Percentiles rank a stretch among this genome's conserved stretches.
phyloP scores from a whole-genome alignment of 2,329 filamentous ascomycete species.

The Amylocarpus encephaloides region DNA sequence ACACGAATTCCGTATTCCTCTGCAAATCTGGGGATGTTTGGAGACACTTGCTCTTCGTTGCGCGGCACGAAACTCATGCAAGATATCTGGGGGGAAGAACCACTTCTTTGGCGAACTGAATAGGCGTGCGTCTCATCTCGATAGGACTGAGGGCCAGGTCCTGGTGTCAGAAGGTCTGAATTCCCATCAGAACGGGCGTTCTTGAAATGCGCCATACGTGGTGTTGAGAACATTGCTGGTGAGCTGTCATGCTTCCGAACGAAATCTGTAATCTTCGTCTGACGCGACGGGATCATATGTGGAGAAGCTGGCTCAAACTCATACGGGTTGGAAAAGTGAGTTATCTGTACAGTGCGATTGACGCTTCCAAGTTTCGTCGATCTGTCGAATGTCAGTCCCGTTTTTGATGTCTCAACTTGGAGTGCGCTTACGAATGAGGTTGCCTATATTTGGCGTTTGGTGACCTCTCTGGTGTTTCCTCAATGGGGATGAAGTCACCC shows the following conservation, averaged over 20 bases:
- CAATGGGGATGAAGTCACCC: slow-evolving; percentile 24
- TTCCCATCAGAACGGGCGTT: slow-evolving; percentile 22
- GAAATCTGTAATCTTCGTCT: slow-evolving; percentile 25
- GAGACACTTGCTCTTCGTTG: background rate
- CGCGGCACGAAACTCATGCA: background rate
- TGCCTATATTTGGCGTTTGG: no score
- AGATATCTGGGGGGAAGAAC: slow-evolving; percentile 17
- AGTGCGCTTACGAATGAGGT: no score
- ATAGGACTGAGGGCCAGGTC: slow-evolving; percentile 1
- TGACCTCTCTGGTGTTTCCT: background rate
- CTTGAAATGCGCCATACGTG: slow-evolving; percentile 17
- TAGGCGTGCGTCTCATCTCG: slow-evolving; percentile 2
- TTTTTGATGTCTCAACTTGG: no score
- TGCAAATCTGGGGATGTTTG: background rate
- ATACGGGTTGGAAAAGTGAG: slow-evolving; percentile 15
- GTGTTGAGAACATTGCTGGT: slow-evolving; percentile 8
- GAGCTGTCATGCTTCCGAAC: slow-evolving; percentile 10
- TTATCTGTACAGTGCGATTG: background rate
- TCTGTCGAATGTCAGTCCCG: slow-evolving; percentile 4
- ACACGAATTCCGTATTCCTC: background rate
- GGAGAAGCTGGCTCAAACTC: slow-evolving; percentile 28
- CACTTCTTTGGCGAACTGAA: slow-evolving; percentile 16
- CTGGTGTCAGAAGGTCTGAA: slow-evolving; percentile 3
- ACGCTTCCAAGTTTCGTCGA: background rate
- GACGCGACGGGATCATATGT: slow-evolving; percentile 8